Base-by-base conservation (phyloP, 257 asterid genomes). In the Ballota nigra region DNA sequence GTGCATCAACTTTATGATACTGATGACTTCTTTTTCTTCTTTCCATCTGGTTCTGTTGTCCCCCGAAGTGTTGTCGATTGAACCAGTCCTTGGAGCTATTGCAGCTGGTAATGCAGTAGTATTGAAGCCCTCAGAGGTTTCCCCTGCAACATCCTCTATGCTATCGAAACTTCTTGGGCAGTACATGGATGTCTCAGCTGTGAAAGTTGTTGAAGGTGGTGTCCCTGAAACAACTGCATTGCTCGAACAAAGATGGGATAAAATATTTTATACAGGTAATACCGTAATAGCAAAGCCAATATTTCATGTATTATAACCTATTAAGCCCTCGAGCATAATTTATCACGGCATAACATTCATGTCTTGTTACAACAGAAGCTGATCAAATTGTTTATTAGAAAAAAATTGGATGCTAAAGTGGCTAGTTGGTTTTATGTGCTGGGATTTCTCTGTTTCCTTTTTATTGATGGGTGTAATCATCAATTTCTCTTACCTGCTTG, bases 71-170 rank as follows among this genome's bases (percentile, higher is more conserved):
- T 80, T 94, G 69, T 86, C 97, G 24, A 84, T 94, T 19, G 96
- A 89, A 57, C 98, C 97, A 4, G 77, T 94, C 72, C 75, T 94
- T 43, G 96, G 91, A 83, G 98, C 98, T 24, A 82, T 91, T 65
- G 89, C 96, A 58, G 98, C 98, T 72, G 97, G 97, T 12, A 91
- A 94, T 83, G 83, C 88, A 31, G 96, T 93, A 28, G 86, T 83
- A 22, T 71, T 93, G 82, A 93, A 93, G 86, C 96, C 88, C 23
- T 86, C 91, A 0, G 91, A 83, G 72, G 66, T 86, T 43, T 74
- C 91, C 71, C 76, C 91, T 23, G 96, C 96, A 29, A 81, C 96
- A 23, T 86, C 97, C 6, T 68, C 88, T 12, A 26, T 81, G 49
- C 83, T 91, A 9, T 71, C 89, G 8, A 84, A 85, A 70, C 96